A percentile compares a stretch with the other conserved stretches of the same genome.
phyloP scores from a whole-genome alignment of 2,329 filamentous ascomycete genomes.

The Talaromyces sp. region DNA sequence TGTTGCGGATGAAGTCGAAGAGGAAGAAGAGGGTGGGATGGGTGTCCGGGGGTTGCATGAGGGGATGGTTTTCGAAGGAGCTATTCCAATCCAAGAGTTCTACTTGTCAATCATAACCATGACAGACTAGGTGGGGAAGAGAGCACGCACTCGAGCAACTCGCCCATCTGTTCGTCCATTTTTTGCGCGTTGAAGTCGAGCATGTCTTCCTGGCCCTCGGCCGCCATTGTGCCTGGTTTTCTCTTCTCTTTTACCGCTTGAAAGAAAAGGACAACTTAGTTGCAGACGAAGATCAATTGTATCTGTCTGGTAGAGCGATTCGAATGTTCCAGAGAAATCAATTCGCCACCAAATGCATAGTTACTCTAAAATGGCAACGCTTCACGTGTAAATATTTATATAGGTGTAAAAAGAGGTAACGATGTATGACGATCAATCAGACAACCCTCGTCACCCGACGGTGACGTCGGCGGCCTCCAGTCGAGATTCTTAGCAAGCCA shows the following conservation, averaged over 20 bases:
- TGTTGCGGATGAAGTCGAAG: conserved; percentile 66
- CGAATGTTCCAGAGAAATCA: background rate
- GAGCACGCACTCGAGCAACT: conserved; percentile 26
- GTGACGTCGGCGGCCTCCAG: background rate
- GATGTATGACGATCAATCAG: background rate
- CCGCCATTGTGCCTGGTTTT: background rate
- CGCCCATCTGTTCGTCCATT: conserved; percentile 25
- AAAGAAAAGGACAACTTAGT: background rate
- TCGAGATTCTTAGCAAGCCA: background rate
- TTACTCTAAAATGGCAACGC: background rate
- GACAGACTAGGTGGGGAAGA: background rate
- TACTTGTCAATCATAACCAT: background rate
- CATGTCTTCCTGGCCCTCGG: background rate
- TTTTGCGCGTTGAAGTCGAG: conserved; percentile 21
- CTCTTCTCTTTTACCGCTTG: background rate
- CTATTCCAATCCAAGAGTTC: conserved; percentile 18
- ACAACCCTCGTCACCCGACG: background rate
- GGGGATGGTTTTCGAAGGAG: conserved; percentile 30
- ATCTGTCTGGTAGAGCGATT: background rate
- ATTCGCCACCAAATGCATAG: background rate
- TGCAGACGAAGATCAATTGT: background rate
- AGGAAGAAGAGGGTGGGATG: conserved; percentile 49
- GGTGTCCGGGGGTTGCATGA: conserved; percentile 30
- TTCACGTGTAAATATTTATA: background rate
- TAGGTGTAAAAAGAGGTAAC: background rate